Conservation (phyloP, 345 rosid genomes). For the Aethionema arabicum region DNA sequence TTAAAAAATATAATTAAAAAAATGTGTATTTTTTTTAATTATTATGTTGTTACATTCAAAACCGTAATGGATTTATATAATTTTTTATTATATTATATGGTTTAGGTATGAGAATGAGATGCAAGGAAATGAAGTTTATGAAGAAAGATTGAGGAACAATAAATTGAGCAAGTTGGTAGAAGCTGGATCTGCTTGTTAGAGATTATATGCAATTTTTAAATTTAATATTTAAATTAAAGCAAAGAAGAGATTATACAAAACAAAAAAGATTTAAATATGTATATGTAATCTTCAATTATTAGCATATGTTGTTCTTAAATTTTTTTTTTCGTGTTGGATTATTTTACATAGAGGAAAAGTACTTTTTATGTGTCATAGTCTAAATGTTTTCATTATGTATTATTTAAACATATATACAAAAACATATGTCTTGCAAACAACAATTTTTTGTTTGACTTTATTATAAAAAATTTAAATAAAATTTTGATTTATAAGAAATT, state of each 20-base stretch:
- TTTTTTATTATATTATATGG: constrained; percentile 14
- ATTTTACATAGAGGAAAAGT: too few relatives aligned
- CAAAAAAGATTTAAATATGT: constrained; percentile 22
- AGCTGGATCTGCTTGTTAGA: constrained; percentile 52
- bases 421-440: too few relatives aligned
- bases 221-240: constrained; percentile 9
- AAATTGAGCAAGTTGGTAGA: constrained; percentile 73
- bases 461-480: too few relatives aligned
- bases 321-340: not conserved
- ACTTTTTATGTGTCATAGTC: too few relatives aligned
- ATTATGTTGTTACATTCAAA: not conserved
- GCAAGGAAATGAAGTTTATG: constrained; percentile 52
- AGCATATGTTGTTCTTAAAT: constrained; percentile 22
- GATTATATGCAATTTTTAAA: not conserved
- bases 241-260: constrained; percentile 19
- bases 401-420: too few relatives aligned
- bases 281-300: constrained; percentile 22
- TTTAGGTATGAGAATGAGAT: constrained; percentile 56
- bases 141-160: constrained; percentile 71
- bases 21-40: too few relatives aligned
- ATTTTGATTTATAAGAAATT: too few relatives aligned
- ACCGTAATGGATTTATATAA: not conserved
- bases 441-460: too few relatives aligned
- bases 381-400: too few relatives aligned
- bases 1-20: too few relatives aligned